Evolutionary conservation across 2,329 filamentous ascomycete species (phyloP), one percentile per base, ranked within the genome.

Genomic region (Calonectria honghensis): DNA sequence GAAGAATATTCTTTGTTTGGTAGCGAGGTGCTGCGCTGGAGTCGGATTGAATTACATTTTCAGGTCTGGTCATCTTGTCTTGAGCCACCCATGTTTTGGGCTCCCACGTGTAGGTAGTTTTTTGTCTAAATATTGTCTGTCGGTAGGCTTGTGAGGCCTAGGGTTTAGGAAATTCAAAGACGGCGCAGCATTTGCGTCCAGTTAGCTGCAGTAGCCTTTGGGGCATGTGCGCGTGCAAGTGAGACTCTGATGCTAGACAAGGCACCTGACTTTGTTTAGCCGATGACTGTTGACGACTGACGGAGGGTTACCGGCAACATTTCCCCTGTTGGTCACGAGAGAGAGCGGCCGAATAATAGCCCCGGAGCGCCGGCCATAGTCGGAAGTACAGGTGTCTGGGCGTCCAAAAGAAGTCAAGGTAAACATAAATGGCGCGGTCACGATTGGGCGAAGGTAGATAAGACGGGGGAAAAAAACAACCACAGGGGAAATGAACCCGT

Each of bases 1-100:
- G 74, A 76, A 76, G 73, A 78, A 80, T 73, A 78, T 76, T 80
- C 76, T 75, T 79, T 79, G 76, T 73, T 81, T 72, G 78, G 73
- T 74, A 79, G 79, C 80, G 79, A 68, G 74, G 78, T 81, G 80
- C 78, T 75, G 73, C 70, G 72, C 71, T 35, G 79, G 79, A 81
- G 77, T 81, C 80, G 72, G 69, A 68, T 79, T 63, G 66, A 70
- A 71, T 72, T 70, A 73, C 63, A 73, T 64, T 72, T 66, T 72
- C 64, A 51, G 72, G 73, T 75, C 64, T 74, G 45, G 68, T 72
- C 73, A 80, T 78, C 35, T 75, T 75, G 61, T 78, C 71, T 73
- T 75, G 63, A 39, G 73, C 69, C 72, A 75, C 72, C 66, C 52
- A 48, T 75, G 35, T 68, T 76, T 73, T 50, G 66, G 69, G 68